Percentiles rank a stretch among this genome's conserved stretches.
These are phyloP conservation scores for Aurifilum marmelostoma DNA, from an alignment of 2,329 filamentous ascomycete genomes.

Conservation along the genomic window DNA sequence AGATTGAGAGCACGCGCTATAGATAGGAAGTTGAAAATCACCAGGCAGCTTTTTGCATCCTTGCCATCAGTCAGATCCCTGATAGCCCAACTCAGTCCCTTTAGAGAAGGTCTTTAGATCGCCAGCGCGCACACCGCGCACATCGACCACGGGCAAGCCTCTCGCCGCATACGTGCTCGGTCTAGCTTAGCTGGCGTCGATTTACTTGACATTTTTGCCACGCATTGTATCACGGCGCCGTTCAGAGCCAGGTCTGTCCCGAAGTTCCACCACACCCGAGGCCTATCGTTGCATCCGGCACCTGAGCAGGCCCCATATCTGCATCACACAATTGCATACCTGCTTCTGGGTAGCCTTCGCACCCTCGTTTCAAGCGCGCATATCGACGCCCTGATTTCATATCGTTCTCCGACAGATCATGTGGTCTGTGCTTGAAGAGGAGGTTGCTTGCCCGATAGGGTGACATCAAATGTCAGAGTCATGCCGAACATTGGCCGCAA, in stretches of 20 bases:
- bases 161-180: not conserved
- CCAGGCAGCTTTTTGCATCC: not conserved
- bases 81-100: not conserved
- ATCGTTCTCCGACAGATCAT: conserved; percentile 1
- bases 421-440: not conserved
- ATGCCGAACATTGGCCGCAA: not conserved
- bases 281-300: not conserved
- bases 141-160: not conserved
- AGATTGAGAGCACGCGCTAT: not conserved
- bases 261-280: conserved; percentile 3
- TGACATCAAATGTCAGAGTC: not conserved
- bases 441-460: not conserved
- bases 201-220: not conserved
- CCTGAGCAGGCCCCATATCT: not conserved
- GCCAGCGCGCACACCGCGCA: not conserved
- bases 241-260: not conserved
- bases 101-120: conserved; percentile 4
- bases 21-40: not conserved
- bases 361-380: conserved; percentile 9
- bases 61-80: not conserved
- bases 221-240: not conserved
- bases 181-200: not conserved
- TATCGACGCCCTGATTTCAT: conserved; percentile 2
- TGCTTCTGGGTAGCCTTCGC: not conserved
- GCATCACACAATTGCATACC: not conserved